phyloP scores from a whole-genome alignment of 2,329 filamentous ascomycete genomes.

The Lecanosticta acicola region DNA sequence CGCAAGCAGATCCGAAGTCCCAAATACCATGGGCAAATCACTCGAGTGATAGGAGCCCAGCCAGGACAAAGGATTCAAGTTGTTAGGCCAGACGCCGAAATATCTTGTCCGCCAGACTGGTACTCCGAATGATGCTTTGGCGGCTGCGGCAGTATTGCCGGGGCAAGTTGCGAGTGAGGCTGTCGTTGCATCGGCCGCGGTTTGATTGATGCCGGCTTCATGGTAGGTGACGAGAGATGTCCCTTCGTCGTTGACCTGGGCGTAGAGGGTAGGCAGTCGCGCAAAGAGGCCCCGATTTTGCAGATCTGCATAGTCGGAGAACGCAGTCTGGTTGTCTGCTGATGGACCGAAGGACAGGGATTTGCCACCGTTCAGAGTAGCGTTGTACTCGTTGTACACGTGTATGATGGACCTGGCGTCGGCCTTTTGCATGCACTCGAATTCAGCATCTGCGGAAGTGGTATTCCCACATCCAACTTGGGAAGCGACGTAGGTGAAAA shows the following conservation, averaged over 20 bases:
- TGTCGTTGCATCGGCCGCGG: slow-evolving; percentile 5
- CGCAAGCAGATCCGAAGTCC: slow-evolving; percentile 16
- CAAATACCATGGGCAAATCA: slow-evolving; percentile 32
- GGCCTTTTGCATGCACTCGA: slow-evolving; percentile 14
- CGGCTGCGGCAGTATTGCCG: slow-evolving; percentile 36
- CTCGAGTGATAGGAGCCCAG: slow-evolving; percentile 32
- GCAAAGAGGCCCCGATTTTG: slow-evolving; percentile 12
- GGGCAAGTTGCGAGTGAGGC: slow-evolving; percentile 33
- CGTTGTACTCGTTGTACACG: slow-evolving; percentile 14
- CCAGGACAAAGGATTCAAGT: slow-evolving; percentile 13
- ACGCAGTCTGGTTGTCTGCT: slow-evolving; percentile 14
- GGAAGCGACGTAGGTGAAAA: slow-evolving; percentile 13
- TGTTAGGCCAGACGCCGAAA: slow-evolving; percentile 24
- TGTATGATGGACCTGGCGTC: slow-evolving; percentile 10
- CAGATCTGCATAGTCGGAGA: slow-evolving; percentile 15
- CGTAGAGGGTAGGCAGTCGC: slow-evolving; percentile 9
- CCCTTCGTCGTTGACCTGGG: slow-evolving; percentile 13
- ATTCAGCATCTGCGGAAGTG: slow-evolving; percentile 4
- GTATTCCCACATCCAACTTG: slow-evolving; percentile 9
- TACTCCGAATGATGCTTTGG: slow-evolving; percentile 30
- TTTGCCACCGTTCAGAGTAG: slow-evolving; percentile 6
- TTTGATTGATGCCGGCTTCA: slow-evolving; percentile 10
- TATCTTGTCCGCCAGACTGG: slow-evolving; percentile 28
- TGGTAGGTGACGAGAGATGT: slow-evolving; percentile 10
- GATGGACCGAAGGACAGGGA: slow-evolving; percentile 6